phyloP scores from a whole-genome alignment of 192 early-diverging fungal genomes.

The Coemansia sp. region DNA sequence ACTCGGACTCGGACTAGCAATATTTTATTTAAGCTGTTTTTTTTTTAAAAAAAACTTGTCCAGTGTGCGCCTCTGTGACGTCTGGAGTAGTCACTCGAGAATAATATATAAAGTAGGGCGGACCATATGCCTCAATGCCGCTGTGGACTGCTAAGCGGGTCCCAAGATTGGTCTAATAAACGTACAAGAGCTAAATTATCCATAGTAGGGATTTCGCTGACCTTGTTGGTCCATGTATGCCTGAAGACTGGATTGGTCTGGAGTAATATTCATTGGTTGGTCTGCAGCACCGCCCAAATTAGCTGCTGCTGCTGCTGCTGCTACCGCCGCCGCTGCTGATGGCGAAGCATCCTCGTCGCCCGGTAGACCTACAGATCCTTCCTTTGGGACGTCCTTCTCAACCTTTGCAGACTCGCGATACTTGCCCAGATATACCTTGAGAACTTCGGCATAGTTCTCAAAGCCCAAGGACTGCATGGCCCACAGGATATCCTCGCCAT shows the following conservation, averaged over 20 bases:
- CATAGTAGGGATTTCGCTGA: constrained; percentile 46
- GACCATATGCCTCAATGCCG: not conserved
- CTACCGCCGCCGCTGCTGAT: constrained; percentile 13
- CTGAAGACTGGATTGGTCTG: constrained; percentile 32
- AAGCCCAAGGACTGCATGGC: constrained; percentile 97
- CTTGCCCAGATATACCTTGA: constrained; percentile 86
- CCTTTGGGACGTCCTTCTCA: constrained; percentile 46
- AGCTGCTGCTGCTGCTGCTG: constrained; percentile 19
- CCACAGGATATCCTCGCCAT: constrained; percentile 97
- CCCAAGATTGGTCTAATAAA: not conserved
- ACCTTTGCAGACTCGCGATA: constrained; percentile 71
- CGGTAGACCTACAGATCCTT: constrained; percentile 13
- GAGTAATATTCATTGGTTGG: constrained; percentile 28
- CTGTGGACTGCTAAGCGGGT: not conserved
- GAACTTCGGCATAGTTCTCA: constrained; percentile 89
- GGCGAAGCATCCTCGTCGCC: constrained; percentile 28
- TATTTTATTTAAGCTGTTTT: not conserved
- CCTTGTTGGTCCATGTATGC: constrained; percentile 48
- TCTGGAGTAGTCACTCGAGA: not conserved
- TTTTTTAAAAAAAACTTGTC: not conserved
- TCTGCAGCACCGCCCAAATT: constrained; percentile 22
- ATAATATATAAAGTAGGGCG: constrained; percentile 1
- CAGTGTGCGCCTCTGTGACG: not conserved
- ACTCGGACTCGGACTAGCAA: constrained; percentile 39
- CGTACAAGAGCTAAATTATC: constrained; percentile 11